These are phyloP conservation scores for Ulota crispa DNA, from an alignment of 225 moss, liverwort and hornwort genomes.

Conservation along the genomic window DNA sequence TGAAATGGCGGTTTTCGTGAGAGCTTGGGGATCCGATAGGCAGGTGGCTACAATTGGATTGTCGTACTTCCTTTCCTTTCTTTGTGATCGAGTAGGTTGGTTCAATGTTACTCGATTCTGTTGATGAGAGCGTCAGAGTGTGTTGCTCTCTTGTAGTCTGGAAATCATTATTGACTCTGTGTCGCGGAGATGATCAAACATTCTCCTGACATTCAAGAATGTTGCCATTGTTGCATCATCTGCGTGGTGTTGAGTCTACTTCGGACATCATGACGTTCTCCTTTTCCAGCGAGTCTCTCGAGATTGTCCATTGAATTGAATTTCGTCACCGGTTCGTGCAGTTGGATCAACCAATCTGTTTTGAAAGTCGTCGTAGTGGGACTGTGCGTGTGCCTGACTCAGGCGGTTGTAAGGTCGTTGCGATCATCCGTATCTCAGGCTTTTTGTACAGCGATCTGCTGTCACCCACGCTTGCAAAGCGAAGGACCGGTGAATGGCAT, in stretches of 20 bases:
- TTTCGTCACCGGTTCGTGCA: not conserved
- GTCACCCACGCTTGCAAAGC: not conserved
- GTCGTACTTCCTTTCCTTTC: not conserved
- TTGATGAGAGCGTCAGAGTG: slow-evolving; percentile 1
- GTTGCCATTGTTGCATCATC: not conserved
- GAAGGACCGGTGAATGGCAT: not conserved
- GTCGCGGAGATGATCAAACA: too few relatives aligned
- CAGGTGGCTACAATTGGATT: not conserved
- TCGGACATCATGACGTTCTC: not conserved
- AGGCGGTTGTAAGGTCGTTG: slow-evolving; percentile 1
- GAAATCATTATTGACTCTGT: not conserved
- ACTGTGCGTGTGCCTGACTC: not conserved
- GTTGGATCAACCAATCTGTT: slow-evolving; percentile 22
- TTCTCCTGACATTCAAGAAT: not conserved
- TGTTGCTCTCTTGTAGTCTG: not conserved
- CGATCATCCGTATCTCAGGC: slow-evolving; percentile 14
- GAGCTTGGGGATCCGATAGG: slow-evolving; percentile 12
- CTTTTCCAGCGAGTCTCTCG: not conserved
- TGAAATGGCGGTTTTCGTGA: not conserved
- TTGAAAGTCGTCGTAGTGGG: not conserved
- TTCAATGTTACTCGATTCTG: not conserved
- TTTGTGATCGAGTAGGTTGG: not conserved
- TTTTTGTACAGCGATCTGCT: not conserved
- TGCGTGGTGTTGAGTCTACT: not conserved
- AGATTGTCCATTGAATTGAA: not conserved